phyloP scores from a whole-genome alignment of 352 stramenopile species.

The Pythium monospermum region DNA sequence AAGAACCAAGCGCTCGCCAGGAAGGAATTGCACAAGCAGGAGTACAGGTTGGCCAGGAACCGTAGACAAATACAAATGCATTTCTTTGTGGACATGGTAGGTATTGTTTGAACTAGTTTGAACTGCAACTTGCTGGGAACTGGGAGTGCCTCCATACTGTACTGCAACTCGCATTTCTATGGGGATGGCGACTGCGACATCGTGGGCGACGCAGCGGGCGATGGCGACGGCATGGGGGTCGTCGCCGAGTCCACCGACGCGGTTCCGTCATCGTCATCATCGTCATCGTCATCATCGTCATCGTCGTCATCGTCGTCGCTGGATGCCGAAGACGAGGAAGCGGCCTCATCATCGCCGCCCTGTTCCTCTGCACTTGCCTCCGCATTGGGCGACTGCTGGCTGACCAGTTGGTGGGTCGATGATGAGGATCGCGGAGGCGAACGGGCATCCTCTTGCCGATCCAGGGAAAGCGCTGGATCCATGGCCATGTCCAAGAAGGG shows the following conservation, averaged over 20 bases:
- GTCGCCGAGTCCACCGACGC: slow-evolving; percentile 38
- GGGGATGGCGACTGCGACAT: slow-evolving; percentile 59
- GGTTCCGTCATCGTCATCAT: slow-evolving; percentile 40
- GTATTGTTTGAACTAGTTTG: too few relatives aligned
- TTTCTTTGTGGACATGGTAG: too few relatives aligned
- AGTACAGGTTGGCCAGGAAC: not conserved
- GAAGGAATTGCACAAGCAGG: slow-evolving; percentile 18
- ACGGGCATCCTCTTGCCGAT: not conserved
- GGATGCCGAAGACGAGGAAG: slow-evolving; percentile 16
- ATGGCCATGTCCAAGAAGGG: slow-evolving; percentile 63
- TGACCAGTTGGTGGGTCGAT: not conserved
- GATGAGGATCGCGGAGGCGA: not conserved
- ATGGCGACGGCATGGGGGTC: slow-evolving; percentile 41
- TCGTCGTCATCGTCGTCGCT: slow-evolving; percentile 24
- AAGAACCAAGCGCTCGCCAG: slow-evolving; percentile 12
- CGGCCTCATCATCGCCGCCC: slow-evolving; percentile 14
- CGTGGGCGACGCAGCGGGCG: slow-evolving; percentile 54
- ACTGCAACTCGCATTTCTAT: slow-evolving; percentile 18
- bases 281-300: slow-evolving; percentile 37
- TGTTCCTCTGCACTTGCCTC: slow-evolving; percentile 2
- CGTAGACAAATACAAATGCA: slow-evolving; percentile 9
- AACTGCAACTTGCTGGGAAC: too few relatives aligned
- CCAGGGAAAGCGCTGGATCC: slow-evolving; percentile 17
- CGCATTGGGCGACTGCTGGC: slow-evolving; percentile 4
- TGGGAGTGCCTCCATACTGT: too few relatives aligned